phyloP scores from a whole-genome alignment of 768 basidiomycete genomes.

The Gelatoporia subvermispora region DNA sequence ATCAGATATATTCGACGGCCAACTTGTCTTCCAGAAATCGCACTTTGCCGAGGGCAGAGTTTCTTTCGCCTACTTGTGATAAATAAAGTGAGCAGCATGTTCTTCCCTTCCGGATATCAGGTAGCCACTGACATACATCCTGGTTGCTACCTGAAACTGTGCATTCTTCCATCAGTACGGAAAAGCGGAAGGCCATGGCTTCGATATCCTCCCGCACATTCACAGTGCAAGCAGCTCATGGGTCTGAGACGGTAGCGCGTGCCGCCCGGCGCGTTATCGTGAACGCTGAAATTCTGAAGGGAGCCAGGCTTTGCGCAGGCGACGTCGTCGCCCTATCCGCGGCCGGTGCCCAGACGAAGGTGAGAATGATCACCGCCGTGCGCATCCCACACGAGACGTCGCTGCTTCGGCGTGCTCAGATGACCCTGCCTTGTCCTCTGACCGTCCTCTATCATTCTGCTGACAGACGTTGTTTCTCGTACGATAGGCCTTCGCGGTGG shows the following conservation, averaged over 20 bases:
- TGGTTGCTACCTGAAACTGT: neutral
- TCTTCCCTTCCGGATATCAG: neutral
- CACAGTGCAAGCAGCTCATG: slow-evolving; percentile 20
- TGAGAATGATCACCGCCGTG: slow-evolving; percentile 18
- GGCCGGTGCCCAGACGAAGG: slow-evolving; percentile 32
- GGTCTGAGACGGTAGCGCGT: slow-evolving; percentile 33
- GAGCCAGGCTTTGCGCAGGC: slow-evolving; percentile 58
- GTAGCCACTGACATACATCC: neutral
- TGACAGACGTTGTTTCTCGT: slow-evolving; percentile 1
- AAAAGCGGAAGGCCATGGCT: slow-evolving; percentile 13
- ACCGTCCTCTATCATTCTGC: neutral
- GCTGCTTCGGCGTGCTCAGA: neutral
- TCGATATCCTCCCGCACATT: slow-evolving; percentile 20
- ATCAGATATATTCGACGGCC: no score
- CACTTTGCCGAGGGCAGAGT: neutral
- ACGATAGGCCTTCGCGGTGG: slow-evolving; percentile 56
- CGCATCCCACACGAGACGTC: neutral
- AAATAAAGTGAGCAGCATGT: neutral
- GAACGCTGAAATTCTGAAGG: slow-evolving; percentile 57
- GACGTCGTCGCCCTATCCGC: slow-evolving; percentile 58
- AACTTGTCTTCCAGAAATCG: neutral
- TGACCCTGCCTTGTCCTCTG: neutral
- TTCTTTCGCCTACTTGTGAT: neutral
- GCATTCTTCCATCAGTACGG: neutral
- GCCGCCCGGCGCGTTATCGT: slow-evolving; percentile 59